phyloP scores from a whole-genome alignment of 164 flowering plant genomes.

The Umbellularia californica region DNA sequence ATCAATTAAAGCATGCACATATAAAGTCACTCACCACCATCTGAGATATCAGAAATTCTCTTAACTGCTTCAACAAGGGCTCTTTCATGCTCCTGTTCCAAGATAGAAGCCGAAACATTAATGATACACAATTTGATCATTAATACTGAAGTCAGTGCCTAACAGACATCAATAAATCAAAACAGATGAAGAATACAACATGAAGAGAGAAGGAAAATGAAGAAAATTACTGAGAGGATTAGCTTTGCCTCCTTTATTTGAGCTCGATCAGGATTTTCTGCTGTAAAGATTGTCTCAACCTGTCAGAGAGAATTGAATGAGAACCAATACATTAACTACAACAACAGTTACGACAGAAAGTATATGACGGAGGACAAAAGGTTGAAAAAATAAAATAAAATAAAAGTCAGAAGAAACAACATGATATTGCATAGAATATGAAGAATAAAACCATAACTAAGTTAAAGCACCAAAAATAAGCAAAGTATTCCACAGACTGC shows the following conservation, averaged over 20 bases:
- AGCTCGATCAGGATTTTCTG: background rate
- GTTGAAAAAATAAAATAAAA: too few relatives aligned
- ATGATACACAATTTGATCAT: too few relatives aligned
- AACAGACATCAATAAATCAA: too few relatives aligned
- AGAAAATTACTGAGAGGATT: background rate
- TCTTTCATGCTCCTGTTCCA: background rate
- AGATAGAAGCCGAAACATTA: background rate
- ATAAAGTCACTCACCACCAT: background rate
- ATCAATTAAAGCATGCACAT: background rate
- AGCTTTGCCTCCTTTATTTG: background rate
- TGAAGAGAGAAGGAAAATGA: background rate
- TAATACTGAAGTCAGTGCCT: background rate
- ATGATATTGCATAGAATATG: too few relatives aligned
- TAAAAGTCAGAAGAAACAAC: too few relatives aligned
- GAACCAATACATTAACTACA: background rate
- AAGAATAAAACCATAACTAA: too few relatives aligned
- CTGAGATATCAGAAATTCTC: background rate
- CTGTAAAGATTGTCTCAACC: background rate
- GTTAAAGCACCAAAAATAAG: too few relatives aligned
- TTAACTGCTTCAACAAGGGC: background rate
- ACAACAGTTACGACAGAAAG: background rate
- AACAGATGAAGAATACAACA: too few relatives aligned
- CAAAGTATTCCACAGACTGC: too few relatives aligned
- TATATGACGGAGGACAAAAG: too few relatives aligned
- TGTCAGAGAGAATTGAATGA: background rate